These are phyloP conservation scores for Avena insularis DNA, from an alignment of 176 grass and related monocot genomes.

Conservation along the genomic window DNA sequence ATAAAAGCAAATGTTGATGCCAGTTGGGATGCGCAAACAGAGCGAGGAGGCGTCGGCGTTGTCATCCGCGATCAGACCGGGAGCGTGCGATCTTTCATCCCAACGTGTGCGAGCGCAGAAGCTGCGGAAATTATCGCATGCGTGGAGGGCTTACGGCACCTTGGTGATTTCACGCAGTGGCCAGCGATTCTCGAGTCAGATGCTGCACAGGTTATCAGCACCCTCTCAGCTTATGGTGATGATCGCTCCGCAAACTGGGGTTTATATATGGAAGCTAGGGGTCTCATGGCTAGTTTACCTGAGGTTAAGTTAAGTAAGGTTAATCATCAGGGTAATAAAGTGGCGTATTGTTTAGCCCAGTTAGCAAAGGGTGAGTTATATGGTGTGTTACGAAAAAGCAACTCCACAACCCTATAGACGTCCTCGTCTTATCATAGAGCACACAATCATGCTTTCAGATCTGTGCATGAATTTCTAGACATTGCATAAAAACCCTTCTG, in stretches of 20 bases:
- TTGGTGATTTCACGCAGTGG: background rate
- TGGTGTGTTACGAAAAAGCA: background rate
- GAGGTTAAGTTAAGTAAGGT: background rate
- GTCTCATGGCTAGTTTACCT: background rate
- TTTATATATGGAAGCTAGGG: background rate
- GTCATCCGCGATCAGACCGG: background rate
- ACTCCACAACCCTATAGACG: too few species aligned
- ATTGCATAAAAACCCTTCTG: too few species aligned
- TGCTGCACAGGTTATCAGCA: background rate
- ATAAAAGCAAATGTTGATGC: background rate
- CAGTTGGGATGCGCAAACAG: background rate
- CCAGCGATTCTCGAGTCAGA: background rate
- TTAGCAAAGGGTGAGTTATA: background rate
- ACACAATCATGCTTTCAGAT: too few species aligned
- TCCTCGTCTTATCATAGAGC: too few species aligned
- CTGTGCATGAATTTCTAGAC: too few species aligned
- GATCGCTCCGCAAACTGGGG: background rate
- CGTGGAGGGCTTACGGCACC: background rate
- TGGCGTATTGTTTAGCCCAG: background rate
- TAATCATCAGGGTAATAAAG: background rate
- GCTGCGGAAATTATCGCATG: background rate
- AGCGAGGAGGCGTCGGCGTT: background rate
- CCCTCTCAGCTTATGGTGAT: background rate
- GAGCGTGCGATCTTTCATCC: background rate
- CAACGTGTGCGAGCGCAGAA: background rate